Conservation (phyloP, 805 yeast genomes). For the Ogataea chonburiensis region DNA sequence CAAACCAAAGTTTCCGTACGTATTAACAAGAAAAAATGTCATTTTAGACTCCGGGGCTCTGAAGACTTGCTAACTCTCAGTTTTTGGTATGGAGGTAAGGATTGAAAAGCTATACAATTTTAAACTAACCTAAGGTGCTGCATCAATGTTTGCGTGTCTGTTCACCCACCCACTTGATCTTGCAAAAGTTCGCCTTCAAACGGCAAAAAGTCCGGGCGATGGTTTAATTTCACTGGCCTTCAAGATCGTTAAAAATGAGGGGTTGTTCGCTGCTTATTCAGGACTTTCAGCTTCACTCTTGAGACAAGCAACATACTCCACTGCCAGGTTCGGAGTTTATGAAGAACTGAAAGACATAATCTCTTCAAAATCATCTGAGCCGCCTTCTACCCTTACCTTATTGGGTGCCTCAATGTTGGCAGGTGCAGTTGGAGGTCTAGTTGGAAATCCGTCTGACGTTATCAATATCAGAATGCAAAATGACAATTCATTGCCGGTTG, state of each 20-base stretch:
- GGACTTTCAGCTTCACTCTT: slow-evolving; percentile 80
- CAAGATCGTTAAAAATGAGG: slow-evolving; percentile 61
- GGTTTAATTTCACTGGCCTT: slow-evolving; percentile 59
- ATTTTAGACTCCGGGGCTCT: no score
- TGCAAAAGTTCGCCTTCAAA: slow-evolving; percentile 84
- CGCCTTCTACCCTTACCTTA: slow-evolving; percentile 57
- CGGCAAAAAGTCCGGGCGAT: slow-evolving; percentile 68
- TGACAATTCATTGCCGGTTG: slow-evolving; percentile 66
- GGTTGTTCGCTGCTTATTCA: slow-evolving; percentile 66
- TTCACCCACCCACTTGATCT: slow-evolving; percentile 82
- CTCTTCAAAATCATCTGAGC: slow-evolving; percentile 39
- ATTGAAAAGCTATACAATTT: not conserved
- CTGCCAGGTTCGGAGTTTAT: slow-evolving; percentile 84
- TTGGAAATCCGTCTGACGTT: slow-evolving; percentile 87
- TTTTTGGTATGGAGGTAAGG: slow-evolving; percentile 31
- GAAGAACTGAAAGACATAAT: slow-evolving; percentile 65
- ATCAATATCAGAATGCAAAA: slow-evolving; percentile 91
- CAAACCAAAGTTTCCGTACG: slow-evolving; percentile 10
- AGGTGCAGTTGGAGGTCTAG: slow-evolving; percentile 80
- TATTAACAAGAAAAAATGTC: no score
- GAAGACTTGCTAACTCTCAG: slow-evolving; percentile 8
- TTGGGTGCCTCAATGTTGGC: slow-evolving; percentile 82
- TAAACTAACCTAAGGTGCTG: slow-evolving; percentile 46
- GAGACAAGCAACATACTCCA: slow-evolving; percentile 86
- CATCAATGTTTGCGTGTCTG: slow-evolving; percentile 64